phyloP scores from a whole-genome alignment of 2,329 filamentous ascomycete genomes.

The Nothophoma quercina region DNA sequence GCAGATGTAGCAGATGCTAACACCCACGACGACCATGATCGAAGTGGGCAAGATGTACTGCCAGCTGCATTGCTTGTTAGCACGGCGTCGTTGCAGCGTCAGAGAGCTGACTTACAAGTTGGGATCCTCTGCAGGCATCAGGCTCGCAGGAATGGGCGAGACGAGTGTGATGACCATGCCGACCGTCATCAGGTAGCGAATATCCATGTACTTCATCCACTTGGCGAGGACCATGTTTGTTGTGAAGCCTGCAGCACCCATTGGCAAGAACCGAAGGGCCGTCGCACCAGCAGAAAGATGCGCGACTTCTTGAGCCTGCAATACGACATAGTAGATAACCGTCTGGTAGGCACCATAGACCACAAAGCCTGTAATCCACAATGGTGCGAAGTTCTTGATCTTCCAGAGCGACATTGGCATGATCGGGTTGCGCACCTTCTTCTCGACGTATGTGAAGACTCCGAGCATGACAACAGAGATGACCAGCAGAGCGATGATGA shows the following conservation, averaged over 20 bases:
- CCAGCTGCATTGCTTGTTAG: neutral
- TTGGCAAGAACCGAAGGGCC: slow-evolving; percentile 9
- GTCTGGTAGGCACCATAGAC: slow-evolving; percentile 14
- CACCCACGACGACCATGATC: slow-evolving; percentile 8
- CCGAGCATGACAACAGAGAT: slow-evolving; percentile 9
- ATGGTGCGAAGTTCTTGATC: slow-evolving; percentile 13
- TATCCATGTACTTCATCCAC: slow-evolving; percentile 16
- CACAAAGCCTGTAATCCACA: slow-evolving; percentile 15
- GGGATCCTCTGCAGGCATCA: slow-evolving; percentile 8
- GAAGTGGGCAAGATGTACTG: slow-evolving; percentile 11
- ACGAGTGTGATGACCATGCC: slow-evolving; percentile 9
- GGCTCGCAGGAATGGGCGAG: slow-evolving; percentile 6
- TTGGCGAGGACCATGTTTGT: slow-evolving; percentile 16
- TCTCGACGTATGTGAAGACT: slow-evolving; percentile 12
- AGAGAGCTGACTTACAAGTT: slow-evolving; percentile 10
- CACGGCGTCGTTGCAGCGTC: neutral
- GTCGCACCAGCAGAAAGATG: slow-evolving; percentile 11
- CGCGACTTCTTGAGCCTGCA: slow-evolving; percentile 11
- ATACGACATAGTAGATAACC: slow-evolving; percentile 9
- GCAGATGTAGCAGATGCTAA: slow-evolving; percentile 14
- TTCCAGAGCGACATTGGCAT: slow-evolving; percentile 18
- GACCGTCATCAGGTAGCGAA: slow-evolving; percentile 9
- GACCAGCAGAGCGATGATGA: slow-evolving; percentile 10
- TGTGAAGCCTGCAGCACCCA: slow-evolving; percentile 13
- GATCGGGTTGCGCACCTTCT: slow-evolving; percentile 14